Evolutionary conservation across 257 asterid genomes (phyloP), one percentile per base, ranked within the genome.

Genomic region (Solanum bulbocastanum): DNA sequence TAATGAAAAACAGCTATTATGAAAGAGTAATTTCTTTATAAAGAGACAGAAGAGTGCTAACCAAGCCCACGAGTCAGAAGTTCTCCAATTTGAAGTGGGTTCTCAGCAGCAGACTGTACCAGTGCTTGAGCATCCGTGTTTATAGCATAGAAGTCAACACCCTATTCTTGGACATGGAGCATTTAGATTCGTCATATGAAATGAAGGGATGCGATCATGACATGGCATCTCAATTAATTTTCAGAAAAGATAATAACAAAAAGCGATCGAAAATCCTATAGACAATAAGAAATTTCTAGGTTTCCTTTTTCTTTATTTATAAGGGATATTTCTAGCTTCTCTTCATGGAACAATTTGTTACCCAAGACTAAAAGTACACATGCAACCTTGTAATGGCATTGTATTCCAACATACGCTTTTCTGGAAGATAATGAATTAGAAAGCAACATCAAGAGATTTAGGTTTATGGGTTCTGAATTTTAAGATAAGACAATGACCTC

Each of bases 1-100:
- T 30, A 81, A 46, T 30, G 68, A 81, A 25, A 40, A 46, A 13
- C 66, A 44, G 85, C 18, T 40, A 27, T 23, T 30, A 5, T 16
- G 30, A 42, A 46, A 7, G 18, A 86, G 23, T 11, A 12, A 8
- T 71, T 44, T 66, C 27, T 6, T 25, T 49, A 83, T 20, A 74
- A 18, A 56, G 83, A 83, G 88, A 87, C 88, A 90, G 91, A 88
- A 91, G 92, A 87, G 72, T 39, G 69, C 91, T 84, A 88, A 96
- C 99, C 99, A 84, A 97, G 98, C 90, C 99, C 99, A 90, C 99
- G 98, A 88, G 99, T 96, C 94, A 97, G 91, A 86, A 97, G 97
- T 91, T 97, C 99, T 87, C 99, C 99, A 90, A 96, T 97, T 88
- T 97, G 99, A 91, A 96, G 93, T 87, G 99, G 98, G 88, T 93